phyloP scores from a whole-genome alignment of 148 eudicot species.

The Cornus controversa region DNA sequence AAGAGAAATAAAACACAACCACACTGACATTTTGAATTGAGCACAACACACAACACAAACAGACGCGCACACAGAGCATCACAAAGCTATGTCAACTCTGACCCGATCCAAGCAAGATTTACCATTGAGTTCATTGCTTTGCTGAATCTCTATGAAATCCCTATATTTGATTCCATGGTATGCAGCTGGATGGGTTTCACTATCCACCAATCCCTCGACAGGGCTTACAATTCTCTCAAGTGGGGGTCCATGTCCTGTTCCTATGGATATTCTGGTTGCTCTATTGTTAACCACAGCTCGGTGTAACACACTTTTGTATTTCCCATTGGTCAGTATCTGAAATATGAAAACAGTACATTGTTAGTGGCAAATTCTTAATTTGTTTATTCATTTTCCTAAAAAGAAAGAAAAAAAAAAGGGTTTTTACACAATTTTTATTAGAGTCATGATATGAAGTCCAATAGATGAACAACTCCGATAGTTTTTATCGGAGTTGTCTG shows the following conservation, averaged over 20 bases:
- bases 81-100: neutral
- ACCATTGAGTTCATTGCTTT: conserved; percentile 8
- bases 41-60: too few species aligned
- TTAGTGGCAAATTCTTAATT: neutral
- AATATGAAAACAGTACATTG: neutral
- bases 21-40: neutral
- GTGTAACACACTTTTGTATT: conserved; percentile 9
- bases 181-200: neutral
- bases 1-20: too few species aligned
- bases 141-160: conserved; percentile 7
- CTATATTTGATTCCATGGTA: conserved; percentile 2
- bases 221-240: neutral
- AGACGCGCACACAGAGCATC: too few species aligned
- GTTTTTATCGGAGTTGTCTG: too few species aligned
- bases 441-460: too few species aligned
- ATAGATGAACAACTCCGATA: too few species aligned
- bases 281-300: conserved; percentile 6
- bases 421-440: too few species aligned
- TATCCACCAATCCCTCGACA: neutral
- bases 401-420: too few species aligned
- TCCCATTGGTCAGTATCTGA: conserved; percentile 12
- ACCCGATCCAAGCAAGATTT: neutral
- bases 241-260: conserved; percentile 1
- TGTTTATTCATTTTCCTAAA: neutral
- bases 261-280: conserved; percentile 6